A percentile compares a stretch with the other conserved stretches of the same genome.
Evolutionary conservation across 441 rosid genomes (phyloP).

Genomic region (Capsella rubella): DNA sequence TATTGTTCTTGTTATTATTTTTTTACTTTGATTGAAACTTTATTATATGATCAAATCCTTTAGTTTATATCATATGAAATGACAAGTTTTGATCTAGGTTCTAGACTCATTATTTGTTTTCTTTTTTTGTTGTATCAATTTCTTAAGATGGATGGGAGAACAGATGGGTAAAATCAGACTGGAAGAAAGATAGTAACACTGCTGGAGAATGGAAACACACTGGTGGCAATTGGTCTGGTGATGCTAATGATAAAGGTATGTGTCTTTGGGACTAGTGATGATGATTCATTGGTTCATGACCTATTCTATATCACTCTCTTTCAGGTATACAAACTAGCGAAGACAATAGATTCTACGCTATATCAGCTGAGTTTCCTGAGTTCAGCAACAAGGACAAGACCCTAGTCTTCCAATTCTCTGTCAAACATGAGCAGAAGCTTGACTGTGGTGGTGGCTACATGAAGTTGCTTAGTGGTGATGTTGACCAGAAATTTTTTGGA

Average conservation of each 20-base stretch:
- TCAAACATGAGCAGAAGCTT: constrained; percentile 96
- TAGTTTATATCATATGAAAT: not conserved
- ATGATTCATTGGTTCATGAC: not conserved
- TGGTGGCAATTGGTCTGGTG: constrained; percentile 90
- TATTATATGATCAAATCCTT: not conserved
- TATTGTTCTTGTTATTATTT: not conserved
- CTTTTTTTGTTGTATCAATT: constrained; percentile 1
- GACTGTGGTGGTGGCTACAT: constrained; percentile 99
- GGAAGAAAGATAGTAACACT: constrained; percentile 84
- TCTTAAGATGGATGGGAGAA: constrained; percentile 86
- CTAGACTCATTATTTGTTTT: not conserved
- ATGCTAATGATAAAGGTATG: constrained; percentile 83
- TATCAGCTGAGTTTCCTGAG: constrained; percentile 89
- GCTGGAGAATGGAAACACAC: constrained; percentile 95
- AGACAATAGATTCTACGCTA: constrained; percentile 91
- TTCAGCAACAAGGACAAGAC: constrained; percentile 91
- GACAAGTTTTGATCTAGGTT: not conserved
- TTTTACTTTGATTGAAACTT: not conserved
- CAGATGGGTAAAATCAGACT: constrained; percentile 89
- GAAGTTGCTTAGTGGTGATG: constrained; percentile 81
- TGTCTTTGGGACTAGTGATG: not conserved
- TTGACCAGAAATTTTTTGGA: constrained; percentile 89
- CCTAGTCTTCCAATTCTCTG: constrained; percentile 86
- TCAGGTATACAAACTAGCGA: constrained; percentile 95
- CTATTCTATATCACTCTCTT: not conserved